Percentiles rank a stretch among this genome's conserved stretches.
Evolutionary conservation across 352 stramenopile genomes (phyloP).

Genomic region (Phytophthora macrochlamydospora): DNA sequence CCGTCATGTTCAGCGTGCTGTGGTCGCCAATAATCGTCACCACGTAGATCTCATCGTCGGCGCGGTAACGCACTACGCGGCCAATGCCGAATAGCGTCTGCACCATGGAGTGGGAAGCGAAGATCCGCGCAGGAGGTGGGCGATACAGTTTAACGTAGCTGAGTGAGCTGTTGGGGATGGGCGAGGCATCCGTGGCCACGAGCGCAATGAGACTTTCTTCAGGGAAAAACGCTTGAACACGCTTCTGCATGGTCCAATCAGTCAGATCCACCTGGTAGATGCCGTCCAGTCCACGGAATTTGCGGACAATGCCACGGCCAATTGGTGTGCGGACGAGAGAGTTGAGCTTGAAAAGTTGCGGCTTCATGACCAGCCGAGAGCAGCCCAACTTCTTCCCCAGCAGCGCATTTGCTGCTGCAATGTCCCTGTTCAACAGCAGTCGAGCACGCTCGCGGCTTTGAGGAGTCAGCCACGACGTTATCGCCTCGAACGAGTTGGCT

Average conservation of each 20-base stretch:
- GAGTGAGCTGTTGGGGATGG: conserved; percentile 46
- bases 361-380: conserved; percentile 54
- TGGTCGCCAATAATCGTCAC: conserved; percentile 51
- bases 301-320: conserved; percentile 69
- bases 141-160: conserved; percentile 67
- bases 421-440: conserved; percentile 68
- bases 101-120: conserved; percentile 56
- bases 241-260: conserved; percentile 61
- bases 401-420: conserved; percentile 69
- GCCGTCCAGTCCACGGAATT: conserved; percentile 71
- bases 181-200: conserved; percentile 42
- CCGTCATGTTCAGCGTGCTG: conserved; percentile 45
- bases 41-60: conserved; percentile 74
- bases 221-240: conserved; percentile 56
- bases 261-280: conserved; percentile 85
- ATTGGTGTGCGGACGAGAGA: conserved; percentile 66
- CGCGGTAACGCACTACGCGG: conserved; percentile 62
- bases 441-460: conserved; percentile 63
- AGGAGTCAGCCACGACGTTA: conserved; percentile 62
- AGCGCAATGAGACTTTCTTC: conserved; percentile 59
- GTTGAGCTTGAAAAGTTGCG: conserved; percentile 67
- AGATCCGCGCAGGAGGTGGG: conserved; percentile 45
- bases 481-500: conserved; percentile 55
- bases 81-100: conserved; percentile 84
- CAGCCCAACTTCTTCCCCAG: conserved; percentile 40